Conservation (phyloP, 495 filamentous ascomycete genomes). For the Penicillium egyptiacum region DNA sequence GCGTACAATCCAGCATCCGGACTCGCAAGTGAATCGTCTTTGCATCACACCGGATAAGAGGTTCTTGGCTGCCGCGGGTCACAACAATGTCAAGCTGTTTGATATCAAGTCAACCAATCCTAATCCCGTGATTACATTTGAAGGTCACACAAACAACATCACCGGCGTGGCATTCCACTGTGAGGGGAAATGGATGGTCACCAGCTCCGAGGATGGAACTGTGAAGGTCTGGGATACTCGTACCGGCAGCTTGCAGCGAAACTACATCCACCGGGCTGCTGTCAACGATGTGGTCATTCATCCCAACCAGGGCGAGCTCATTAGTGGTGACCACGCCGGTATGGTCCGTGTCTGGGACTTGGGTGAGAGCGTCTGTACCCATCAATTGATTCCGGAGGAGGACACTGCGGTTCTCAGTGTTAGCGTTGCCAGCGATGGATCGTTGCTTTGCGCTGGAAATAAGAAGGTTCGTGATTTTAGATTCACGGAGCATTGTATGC, state of each 20-base stretch:
- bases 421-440: constrained; percentile 92
- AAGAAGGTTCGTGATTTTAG: constrained; percentile 61
- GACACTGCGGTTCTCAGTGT: constrained; percentile 91
- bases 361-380: constrained; percentile 93
- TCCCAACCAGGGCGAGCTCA: constrained; percentile 96
- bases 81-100: constrained; percentile 93
- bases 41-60: constrained; percentile 98
- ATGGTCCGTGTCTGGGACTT: constrained; percentile 96
- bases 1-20: constrained; percentile 93
- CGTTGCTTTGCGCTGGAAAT: constrained; percentile 92
- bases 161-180: constrained; percentile 97
- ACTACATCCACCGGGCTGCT: constrained; percentile 81
- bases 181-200: constrained; percentile 99
- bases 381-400: constrained; percentile 95
- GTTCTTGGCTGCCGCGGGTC: constrained; percentile 90
- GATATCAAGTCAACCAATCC: constrained; percentile 97
- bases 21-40: constrained; percentile 96
- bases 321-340: constrained; percentile 89
- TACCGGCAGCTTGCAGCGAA: constrained; percentile 81
- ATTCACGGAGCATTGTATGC: not conserved
- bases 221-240: constrained; percentile 99
- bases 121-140: constrained; percentile 85
- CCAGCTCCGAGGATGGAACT: constrained; percentile 92
- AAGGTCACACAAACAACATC: constrained; percentile 92
- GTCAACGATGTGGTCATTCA: constrained; percentile 96